Evolutionary conservation across 2,329 filamentous ascomycete species (phyloP).

Genomic region (Talaromyces sp.): DNA sequence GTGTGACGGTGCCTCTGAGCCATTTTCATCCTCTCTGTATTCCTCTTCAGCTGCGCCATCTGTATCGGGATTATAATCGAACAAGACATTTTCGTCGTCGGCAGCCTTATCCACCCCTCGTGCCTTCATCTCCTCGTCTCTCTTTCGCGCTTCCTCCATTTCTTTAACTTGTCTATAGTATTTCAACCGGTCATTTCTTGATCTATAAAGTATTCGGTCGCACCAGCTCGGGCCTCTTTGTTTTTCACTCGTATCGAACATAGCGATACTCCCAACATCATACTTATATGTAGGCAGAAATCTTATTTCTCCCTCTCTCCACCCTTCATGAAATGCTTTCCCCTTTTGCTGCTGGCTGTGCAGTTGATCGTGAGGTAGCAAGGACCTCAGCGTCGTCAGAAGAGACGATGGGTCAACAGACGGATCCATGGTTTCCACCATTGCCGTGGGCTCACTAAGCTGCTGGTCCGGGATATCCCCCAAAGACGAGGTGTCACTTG

Average conservation of each 20-base stretch:
- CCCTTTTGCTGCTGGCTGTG: slow-evolving; percentile 64
- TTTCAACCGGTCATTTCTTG: slow-evolving; percentile 61
- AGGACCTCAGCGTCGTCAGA: slow-evolving; percentile 79
- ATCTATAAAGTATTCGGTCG: slow-evolving; percentile 85
- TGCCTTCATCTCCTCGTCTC: slow-evolving; percentile 79
- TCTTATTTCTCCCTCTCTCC: slow-evolving; percentile 79
- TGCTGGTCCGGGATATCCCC: not conserved
- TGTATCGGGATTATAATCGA: slow-evolving; percentile 81
- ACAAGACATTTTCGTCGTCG: slow-evolving; percentile 77
- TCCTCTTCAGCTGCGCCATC: slow-evolving; percentile 63
- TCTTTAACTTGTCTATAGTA: slow-evolving; percentile 62
- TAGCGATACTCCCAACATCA: slow-evolving; percentile 83
- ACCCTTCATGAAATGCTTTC: slow-evolving; percentile 87
- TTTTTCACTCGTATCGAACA: slow-evolving; percentile 96
- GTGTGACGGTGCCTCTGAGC: slow-evolving; percentile 19
- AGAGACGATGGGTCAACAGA: slow-evolving; percentile 77
- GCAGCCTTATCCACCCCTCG: slow-evolving; percentile 67
- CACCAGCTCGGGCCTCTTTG: slow-evolving; percentile 92
- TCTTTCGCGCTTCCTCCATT: slow-evolving; percentile 61
- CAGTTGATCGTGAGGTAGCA: slow-evolving; percentile 87
- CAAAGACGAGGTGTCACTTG: not conserved
- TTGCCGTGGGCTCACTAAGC: slow-evolving; percentile 11
- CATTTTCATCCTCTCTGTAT: slow-evolving; percentile 56
- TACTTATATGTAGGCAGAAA: slow-evolving; percentile 98
- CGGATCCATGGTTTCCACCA: slow-evolving; percentile 59